These are phyloP conservation scores for Diospyros lotus DNA, from an alignment of 148 eudicot genomes.

Conservation along the genomic window DNA sequence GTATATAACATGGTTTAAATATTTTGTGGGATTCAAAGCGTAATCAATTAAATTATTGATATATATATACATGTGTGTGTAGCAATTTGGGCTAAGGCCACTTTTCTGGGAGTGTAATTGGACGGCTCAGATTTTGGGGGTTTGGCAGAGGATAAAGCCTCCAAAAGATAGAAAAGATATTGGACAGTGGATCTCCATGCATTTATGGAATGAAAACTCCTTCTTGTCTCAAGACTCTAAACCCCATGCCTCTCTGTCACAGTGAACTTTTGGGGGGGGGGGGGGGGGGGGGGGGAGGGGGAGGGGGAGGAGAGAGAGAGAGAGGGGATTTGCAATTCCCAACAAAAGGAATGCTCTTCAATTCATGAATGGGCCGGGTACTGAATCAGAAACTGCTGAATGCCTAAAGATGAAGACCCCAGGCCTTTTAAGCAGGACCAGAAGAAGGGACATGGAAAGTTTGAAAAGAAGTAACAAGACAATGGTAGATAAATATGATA, in stretches of 20 bases:
- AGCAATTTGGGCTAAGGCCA: too few species aligned
- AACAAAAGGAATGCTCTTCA: conserved; percentile 10
- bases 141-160: neutral
- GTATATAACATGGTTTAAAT: too few species aligned
- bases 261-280: too few species aligned
- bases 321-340: neutral
- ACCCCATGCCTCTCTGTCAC: neutral
- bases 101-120: too few species aligned
- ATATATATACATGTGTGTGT: too few species aligned
- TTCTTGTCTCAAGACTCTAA: neutral
- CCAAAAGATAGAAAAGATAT: neutral
- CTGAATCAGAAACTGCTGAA: conserved; percentile 9
- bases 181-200: neutral
- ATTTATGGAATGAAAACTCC: neutral
- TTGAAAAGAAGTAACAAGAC: too few species aligned
- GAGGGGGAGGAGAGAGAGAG: neutral
- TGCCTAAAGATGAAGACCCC: neutral
- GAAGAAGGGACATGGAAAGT: neutral
- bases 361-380: conserved; percentile 5
- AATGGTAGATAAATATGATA: too few species aligned
- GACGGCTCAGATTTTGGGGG: too few species aligned
- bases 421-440: neutral
- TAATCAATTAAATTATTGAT: too few species aligned
- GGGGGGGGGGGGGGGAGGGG: neutral
- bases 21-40: too few species aligned